Conservation (phyloP, 768 basidiomycete genomes). For the Phanerodontia chrysosporium region DNA sequence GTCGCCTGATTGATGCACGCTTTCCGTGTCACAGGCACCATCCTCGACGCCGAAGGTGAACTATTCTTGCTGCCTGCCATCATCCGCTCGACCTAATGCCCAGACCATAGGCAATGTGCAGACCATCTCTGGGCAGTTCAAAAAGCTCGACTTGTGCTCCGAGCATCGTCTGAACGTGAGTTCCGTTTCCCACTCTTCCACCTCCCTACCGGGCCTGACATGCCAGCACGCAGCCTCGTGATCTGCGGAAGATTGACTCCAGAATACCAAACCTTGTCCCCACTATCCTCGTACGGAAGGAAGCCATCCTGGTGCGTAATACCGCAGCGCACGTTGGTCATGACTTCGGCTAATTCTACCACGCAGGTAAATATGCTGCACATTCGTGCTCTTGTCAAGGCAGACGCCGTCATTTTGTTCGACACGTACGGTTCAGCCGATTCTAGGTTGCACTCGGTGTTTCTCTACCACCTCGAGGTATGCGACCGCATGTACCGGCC, state of each 20-base stretch:
- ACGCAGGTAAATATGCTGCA: constrained; percentile 86
- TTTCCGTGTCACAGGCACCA: constrained; percentile 55
- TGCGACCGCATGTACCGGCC: constrained; percentile 7
- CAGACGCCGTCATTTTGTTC: constrained; percentile 87
- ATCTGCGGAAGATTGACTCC: constrained; percentile 95
- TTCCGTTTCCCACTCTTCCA: constrained; percentile 11
- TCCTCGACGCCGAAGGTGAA: constrained; percentile 80
- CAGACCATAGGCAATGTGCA: constrained; percentile 66
- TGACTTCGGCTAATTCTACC: neutral
- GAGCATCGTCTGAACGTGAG: constrained; percentile 90
- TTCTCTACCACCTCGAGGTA: constrained; percentile 85
- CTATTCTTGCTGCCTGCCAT: constrained; percentile 4
- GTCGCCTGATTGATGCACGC: constrained; percentile 17
- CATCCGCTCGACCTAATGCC: neutral
- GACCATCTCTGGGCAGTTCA: constrained; percentile 86
- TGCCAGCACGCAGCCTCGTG: constrained; percentile 65
- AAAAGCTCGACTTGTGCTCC: constrained; percentile 81
- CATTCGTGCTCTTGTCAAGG: constrained; percentile 91
- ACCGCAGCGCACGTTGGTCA: neutral
- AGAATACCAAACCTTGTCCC: constrained; percentile 92
- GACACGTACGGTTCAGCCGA: constrained; percentile 88
- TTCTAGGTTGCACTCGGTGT: constrained; percentile 81
- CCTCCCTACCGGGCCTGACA: constrained; percentile 8
- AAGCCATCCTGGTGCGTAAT: constrained; percentile 74
- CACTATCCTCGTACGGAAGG: constrained; percentile 84